phyloP scores from a whole-genome alignment of 148 eudicot genomes.

The Selenicereus undatus region DNA sequence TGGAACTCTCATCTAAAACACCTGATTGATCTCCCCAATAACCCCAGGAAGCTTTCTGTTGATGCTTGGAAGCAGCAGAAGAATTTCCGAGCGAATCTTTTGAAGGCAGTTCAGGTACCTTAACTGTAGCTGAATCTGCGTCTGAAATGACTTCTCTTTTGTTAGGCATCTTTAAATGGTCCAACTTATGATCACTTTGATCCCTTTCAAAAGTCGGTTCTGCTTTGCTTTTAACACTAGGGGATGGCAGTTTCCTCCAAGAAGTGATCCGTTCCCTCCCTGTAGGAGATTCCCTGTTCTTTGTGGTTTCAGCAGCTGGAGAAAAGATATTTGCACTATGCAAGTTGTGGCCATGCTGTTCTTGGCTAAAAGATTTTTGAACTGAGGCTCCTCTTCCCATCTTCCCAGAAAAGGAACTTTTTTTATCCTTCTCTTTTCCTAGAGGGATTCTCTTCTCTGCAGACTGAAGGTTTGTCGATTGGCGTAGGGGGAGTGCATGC shows the following conservation, averaged over 20 bases:
- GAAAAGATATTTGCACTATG: conserved; percentile 41
- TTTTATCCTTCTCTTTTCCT: conserved; percentile 37
- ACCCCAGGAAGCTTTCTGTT: conserved; percentile 78
- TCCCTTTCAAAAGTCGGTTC: conserved; percentile 44
- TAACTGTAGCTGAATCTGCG: conserved; percentile 33
- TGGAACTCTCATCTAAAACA: conserved; percentile 73
- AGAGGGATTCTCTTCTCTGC: conserved; percentile 50
- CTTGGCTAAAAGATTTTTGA: conserved; percentile 83
- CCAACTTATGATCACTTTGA: conserved; percentile 38
- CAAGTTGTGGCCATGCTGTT: conserved; percentile 49
- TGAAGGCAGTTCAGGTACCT: conserved; percentile 47
- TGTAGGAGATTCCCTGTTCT: conserved; percentile 46
- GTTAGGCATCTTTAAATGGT: conserved; percentile 33
- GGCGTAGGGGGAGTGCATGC: conserved; percentile 65
- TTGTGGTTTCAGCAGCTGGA: conserved; percentile 36
- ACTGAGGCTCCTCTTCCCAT: conserved; percentile 42
- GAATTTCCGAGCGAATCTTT: conserved; percentile 54
- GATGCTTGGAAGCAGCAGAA: conserved; percentile 58
- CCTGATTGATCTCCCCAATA: conserved; percentile 78
- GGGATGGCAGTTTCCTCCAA: conserved; percentile 91
- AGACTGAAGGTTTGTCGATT: conserved; percentile 61
- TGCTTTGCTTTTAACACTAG: conserved; percentile 50
- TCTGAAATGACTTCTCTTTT: conserved; percentile 33
- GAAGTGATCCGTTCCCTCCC: conserved; percentile 81
- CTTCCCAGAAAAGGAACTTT: conserved; percentile 38